Evolutionary conservation across 179 eudicot genomes (phyloP).

Genomic region (Heliamphora pulchella): DNA sequence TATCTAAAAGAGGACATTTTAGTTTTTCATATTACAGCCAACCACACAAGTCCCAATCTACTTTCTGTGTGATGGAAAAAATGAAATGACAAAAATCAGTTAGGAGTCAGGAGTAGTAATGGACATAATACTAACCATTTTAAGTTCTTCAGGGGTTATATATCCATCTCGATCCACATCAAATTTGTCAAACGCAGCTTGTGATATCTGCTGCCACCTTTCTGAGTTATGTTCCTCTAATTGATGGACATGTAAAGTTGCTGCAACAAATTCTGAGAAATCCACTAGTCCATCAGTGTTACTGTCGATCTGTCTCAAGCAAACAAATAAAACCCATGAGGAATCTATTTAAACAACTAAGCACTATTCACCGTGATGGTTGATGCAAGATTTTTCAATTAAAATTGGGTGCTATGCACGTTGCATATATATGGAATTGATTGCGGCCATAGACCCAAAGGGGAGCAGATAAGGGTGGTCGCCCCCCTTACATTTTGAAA

Average conservation of each 20-base stretch:
- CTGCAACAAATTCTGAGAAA: slow-evolving; percentile 90
- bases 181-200: slow-evolving; percentile 90
- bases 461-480: no score
- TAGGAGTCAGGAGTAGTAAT: not conserved
- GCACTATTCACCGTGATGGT: not conserved
- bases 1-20: no score
- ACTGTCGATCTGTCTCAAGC: slow-evolving; percentile 63
- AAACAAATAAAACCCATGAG: not conserved
- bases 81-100: not conserved
- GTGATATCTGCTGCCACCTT: slow-evolving; percentile 75
- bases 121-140: slow-evolving; percentile 44
- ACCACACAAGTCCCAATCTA: not conserved
- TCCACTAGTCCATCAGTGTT: slow-evolving; percentile 94
- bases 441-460: no score
- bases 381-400: not conserved
- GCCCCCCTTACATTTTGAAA: no score
- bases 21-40: not conserved
- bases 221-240: slow-evolving; percentile 71
- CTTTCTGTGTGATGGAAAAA: not conserved
- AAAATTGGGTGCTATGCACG: not conserved
- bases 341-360: not conserved
- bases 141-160: slow-evolving; percentile 87
- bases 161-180: slow-evolving; percentile 87
- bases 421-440: no score
- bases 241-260: slow-evolving; percentile 85